Evolutionary conservation across 2,329 filamentous ascomycete species (phyloP).

Genomic region (Colletotrichum liaoningense): DNA sequence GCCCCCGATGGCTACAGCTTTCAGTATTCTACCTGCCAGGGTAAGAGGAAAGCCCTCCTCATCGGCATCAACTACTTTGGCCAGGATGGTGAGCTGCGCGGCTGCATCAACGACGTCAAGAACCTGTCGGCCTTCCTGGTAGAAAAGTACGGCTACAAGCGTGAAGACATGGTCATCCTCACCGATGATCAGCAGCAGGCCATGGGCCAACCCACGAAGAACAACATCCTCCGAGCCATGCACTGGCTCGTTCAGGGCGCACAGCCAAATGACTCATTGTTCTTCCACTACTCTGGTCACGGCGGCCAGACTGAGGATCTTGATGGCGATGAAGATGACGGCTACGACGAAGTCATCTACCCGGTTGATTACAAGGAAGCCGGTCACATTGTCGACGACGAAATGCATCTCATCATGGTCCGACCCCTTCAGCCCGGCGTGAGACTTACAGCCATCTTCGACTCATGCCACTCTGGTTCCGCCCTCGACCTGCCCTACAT

Average conservation of each 20-base stretch:
- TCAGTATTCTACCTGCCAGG: slow-evolving; percentile 81
- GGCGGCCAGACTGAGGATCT: slow-evolving; percentile 80
- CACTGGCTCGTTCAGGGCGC: slow-evolving; percentile 80
- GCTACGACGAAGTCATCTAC: slow-evolving; percentile 83
- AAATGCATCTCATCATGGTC: slow-evolving; percentile 84
- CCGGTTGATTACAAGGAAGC: slow-evolving; percentile 77
- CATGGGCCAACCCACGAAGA: slow-evolving; percentile 78
- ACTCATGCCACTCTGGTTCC: slow-evolving; percentile 84
- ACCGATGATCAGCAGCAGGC: slow-evolving; percentile 80
- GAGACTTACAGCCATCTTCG: slow-evolving; percentile 84
- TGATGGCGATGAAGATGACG: slow-evolving; percentile 82
- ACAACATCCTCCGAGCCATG: slow-evolving; percentile 81
- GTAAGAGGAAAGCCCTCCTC: slow-evolving; percentile 77
- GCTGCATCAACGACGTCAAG: slow-evolving; percentile 85
- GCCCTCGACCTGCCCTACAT: slow-evolving; percentile 83
- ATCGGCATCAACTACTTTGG: slow-evolving; percentile 88
- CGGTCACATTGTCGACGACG: slow-evolving; percentile 83
- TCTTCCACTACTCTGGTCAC: slow-evolving; percentile 83
- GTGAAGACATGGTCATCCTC: slow-evolving; percentile 83
- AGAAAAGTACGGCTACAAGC: slow-evolving; percentile 75
- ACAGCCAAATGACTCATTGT: slow-evolving; percentile 79
- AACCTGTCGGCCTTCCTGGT: slow-evolving; percentile 80
- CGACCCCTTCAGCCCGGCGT: slow-evolving; percentile 83
- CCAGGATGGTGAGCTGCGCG: slow-evolving; percentile 76
- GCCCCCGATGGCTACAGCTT: slow-evolving; percentile 77